A percentile compares a stretch with the other conserved stretches of the same genome.
Conservation (phyloP, 192 early-diverging fungal genomes). For the Linnemannia zychae region DNA sequence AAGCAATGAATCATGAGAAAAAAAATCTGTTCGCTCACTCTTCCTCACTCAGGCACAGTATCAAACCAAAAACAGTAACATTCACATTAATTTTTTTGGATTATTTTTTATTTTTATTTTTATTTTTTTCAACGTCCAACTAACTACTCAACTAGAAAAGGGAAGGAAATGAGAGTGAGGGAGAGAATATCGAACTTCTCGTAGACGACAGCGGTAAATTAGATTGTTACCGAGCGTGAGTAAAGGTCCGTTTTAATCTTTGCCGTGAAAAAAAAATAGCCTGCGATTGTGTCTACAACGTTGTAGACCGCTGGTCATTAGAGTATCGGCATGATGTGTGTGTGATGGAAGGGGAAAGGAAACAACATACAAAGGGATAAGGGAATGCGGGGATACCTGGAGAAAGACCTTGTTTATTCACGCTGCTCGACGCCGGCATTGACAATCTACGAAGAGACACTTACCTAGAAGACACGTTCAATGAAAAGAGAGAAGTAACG, state of each 20-base stretch:
- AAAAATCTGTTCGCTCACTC: too few relatives aligned
- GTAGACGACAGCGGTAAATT: constrained; percentile 54
- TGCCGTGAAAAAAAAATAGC: constrained; percentile 61
- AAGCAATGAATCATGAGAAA: too few relatives aligned
- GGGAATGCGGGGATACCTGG: not conserved
- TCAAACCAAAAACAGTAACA: too few relatives aligned
- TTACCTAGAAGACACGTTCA: constrained; percentile 17
- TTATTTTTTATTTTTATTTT: not conserved
- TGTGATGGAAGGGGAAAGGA: not conserved
- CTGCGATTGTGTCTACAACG: constrained; percentile 33
- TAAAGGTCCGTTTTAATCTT: constrained; percentile 56
- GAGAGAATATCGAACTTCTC: constrained; percentile 51
- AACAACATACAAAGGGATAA: not conserved
- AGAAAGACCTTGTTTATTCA: constrained; percentile 12
- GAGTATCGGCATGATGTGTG: constrained; percentile 51
- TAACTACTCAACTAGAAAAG: not conserved
- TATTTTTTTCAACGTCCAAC: not conserved
- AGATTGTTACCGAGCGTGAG: constrained; percentile 45
- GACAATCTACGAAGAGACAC: constrained; percentile 29
- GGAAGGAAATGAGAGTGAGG: not conserved
- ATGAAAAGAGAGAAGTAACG: constrained; percentile 6
- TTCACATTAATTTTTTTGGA: not conserved
- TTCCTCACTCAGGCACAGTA: too few relatives aligned
- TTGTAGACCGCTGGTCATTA: constrained; percentile 50
- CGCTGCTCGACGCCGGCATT: not conserved